phyloP scores from a whole-genome alignment of 2,329 filamentous ascomycete species.

The Madurella fahalii region DNA sequence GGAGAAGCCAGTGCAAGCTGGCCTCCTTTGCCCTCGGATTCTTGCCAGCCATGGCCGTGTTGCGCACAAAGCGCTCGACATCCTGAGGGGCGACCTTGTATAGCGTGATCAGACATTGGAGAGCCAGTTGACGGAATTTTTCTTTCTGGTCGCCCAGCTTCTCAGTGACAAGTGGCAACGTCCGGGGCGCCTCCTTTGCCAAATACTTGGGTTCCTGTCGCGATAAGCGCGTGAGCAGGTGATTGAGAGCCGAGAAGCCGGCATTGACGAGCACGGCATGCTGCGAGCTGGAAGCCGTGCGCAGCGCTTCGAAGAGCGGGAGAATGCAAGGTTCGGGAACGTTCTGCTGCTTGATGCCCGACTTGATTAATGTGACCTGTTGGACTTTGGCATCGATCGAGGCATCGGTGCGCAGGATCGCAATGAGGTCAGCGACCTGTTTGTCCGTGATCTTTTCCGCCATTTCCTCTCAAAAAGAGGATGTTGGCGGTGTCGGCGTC shows the following conservation, averaged over 20 bases:
- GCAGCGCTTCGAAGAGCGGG: conserved; percentile 77
- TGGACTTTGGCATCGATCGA: conserved; percentile 59
- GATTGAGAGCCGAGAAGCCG: conserved; percentile 82
- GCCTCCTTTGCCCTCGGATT: conserved; percentile 81
- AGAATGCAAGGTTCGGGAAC: conserved; percentile 71
- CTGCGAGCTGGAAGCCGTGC: conserved; percentile 68
- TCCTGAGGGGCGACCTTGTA: conserved; percentile 66
- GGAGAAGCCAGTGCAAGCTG: conserved; percentile 78
- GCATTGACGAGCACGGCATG: conserved; percentile 75
- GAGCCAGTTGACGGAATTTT: conserved; percentile 70
- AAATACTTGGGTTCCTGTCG: conserved; percentile 77
- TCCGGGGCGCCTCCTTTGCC: conserved; percentile 63
- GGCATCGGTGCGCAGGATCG: conserved; percentile 47
- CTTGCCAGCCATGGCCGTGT: conserved; percentile 72
- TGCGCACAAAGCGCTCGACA: conserved; percentile 75
- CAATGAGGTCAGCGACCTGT: conserved; percentile 40
- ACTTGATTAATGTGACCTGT: conserved; percentile 71
- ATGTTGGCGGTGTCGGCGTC: conserved; percentile 4
- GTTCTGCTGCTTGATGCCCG: conserved; percentile 86
- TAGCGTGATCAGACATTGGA: conserved; percentile 72
- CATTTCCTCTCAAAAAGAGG: conserved; percentile 30
- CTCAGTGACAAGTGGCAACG: conserved; percentile 73
- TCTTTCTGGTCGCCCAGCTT: conserved; percentile 86
- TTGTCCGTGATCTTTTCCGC: conserved; percentile 34
- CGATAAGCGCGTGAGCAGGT: conserved; percentile 79